Conservation (phyloP, 495 filamentous ascomycete species). For the Penicillium macrosclerotiorum region DNA sequence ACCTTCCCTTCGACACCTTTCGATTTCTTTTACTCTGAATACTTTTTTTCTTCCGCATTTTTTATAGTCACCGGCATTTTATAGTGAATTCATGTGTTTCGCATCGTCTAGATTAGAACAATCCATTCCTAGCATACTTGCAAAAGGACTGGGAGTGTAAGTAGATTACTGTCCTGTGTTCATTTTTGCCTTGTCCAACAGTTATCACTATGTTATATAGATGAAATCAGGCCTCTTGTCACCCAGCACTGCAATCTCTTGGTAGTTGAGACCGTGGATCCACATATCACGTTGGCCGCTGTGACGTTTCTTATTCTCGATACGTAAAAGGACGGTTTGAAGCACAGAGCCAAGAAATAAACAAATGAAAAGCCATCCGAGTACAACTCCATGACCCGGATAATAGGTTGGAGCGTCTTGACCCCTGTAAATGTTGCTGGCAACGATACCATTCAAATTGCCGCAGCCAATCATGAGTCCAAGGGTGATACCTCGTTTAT, state of each 20-base stretch:
- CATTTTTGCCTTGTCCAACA: too few relatives aligned
- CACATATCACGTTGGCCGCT: constrained; percentile 68
- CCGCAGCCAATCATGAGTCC: constrained; percentile 93
- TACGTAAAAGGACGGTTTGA: constrained; percentile 60
- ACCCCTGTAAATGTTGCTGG: constrained; percentile 66
- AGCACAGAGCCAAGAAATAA: constrained; percentile 59
- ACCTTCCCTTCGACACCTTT: too few relatives aligned
- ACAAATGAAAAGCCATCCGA: constrained; percentile 60
- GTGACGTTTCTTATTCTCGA: constrained; percentile 37
- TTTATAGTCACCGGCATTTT: too few relatives aligned
- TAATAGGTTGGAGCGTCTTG: constrained; percentile 53
- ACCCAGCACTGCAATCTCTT: constrained; percentile 47
- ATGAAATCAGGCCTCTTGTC: constrained; percentile 77
- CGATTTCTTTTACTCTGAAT: too few relatives aligned
- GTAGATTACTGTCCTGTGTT: too few relatives aligned
- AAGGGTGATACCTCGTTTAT: constrained; percentile 84
- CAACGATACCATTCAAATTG: constrained; percentile 85
- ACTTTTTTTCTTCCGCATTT: too few relatives aligned
- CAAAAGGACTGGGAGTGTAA: too few relatives aligned
- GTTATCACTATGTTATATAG: constrained; percentile 74
- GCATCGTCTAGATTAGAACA: too few relatives aligned
- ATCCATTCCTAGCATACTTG: too few relatives aligned
- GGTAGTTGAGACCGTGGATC: constrained; percentile 42
- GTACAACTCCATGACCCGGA: constrained; percentile 57
- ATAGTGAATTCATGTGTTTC: too few relatives aligned